Percentiles rank a stretch among this genome's conserved stretches.
Evolutionary conservation across 2,329 filamentous ascomycete species (phyloP).

Genomic region (Biscogniauxia mediterranea): DNA sequence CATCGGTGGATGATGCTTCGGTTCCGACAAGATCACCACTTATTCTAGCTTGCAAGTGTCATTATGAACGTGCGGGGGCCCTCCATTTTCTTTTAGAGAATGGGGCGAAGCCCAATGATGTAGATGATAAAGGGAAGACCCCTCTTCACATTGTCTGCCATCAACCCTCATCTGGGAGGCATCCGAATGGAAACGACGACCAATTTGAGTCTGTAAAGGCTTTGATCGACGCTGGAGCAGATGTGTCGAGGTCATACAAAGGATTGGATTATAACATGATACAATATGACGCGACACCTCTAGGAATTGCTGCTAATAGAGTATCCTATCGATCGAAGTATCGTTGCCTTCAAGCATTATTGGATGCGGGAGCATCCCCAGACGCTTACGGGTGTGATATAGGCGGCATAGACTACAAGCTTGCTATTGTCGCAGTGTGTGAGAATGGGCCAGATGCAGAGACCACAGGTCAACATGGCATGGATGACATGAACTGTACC

Average conservation of each 20-base stretch:
- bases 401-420: too few relatives aligned
- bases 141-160: slow-evolving; percentile 1
- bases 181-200: background rate
- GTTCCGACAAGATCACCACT: background rate
- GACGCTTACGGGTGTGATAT: too few relatives aligned
- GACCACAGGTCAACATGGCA: background rate
- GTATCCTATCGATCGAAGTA: too few relatives aligned
- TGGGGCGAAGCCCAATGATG: background rate
- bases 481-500: background rate
- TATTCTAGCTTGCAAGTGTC: background rate
- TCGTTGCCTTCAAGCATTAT: too few relatives aligned
- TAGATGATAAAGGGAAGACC: background rate
- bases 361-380: too few relatives aligned
- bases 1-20: background rate
- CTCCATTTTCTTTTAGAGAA: background rate
- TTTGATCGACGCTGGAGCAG: background rate
- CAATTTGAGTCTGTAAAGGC: slow-evolving; percentile 1
- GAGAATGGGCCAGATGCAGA: too few relatives aligned
- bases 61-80: background rate
- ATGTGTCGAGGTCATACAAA: background rate
- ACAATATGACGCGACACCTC: background rate
- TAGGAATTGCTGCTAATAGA: background rate
- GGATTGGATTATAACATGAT: background rate
- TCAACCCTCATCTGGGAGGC: background rate
- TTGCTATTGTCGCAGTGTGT: too few relatives aligned